A percentile compares a stretch with the other conserved stretches of the same genome.
Evolutionary conservation across 2,329 filamentous ascomycete genomes (phyloP).

Genomic region (Sclerotinia sclerotiorum): DNA sequence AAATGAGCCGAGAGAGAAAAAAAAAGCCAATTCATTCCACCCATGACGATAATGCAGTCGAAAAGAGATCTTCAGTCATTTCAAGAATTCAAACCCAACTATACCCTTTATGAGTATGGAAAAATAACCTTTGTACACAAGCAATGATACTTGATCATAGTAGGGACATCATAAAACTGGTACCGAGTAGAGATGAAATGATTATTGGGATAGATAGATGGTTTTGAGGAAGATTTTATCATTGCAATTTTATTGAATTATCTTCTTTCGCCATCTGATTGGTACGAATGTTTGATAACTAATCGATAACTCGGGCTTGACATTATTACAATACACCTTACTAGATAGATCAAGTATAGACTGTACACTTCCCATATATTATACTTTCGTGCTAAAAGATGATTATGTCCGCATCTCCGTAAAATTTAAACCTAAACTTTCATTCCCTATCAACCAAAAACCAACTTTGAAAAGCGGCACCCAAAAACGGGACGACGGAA

Average conservation of each 20-base stretch:
- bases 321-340: background rate
- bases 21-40: background rate
- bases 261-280: background rate
- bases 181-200: background rate
- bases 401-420: too few relatives aligned
- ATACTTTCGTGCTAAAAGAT: background rate
- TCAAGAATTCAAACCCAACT: background rate
- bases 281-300: background rate
- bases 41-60: constrained; percentile 10
- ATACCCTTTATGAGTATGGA: background rate
- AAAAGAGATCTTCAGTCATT: background rate
- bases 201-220: background rate
- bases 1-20: background rate
- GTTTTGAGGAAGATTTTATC: background rate
- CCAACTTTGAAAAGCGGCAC: constrained; percentile 1
- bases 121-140: too few relatives aligned
- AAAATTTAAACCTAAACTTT: background rate
- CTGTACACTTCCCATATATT: too few relatives aligned
- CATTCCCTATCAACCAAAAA: background rate
- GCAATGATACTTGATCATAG: background rate
- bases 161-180: background rate
- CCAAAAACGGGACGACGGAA: background rate
- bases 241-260: constrained; percentile 10
- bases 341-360: background rate
- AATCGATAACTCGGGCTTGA: background rate